Conservation (phyloP, 1,284 basidiomycete species). For the Volvariella volvacea region DNA sequence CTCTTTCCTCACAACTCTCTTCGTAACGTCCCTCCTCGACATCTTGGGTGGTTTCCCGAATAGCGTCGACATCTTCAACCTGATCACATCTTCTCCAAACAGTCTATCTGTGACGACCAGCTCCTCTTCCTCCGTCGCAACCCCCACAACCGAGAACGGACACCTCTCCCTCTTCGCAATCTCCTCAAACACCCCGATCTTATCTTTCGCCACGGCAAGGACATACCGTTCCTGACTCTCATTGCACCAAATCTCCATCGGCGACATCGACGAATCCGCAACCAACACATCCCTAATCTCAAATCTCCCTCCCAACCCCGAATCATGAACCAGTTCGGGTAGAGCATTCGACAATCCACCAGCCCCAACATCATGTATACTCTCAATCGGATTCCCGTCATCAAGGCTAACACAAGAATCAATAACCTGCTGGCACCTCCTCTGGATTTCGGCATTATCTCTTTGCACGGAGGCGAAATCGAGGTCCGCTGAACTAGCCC, state of each 20-base stretch:
- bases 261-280: slow-evolving; percentile 91
- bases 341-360: slow-evolving; percentile 96
- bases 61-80: slow-evolving; percentile 90
- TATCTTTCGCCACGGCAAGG: slow-evolving; percentile 71
- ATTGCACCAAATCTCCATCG: slow-evolving; percentile 99
- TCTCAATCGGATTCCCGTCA: slow-evolving; percentile 80
- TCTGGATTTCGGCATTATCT: slow-evolving; percentile 98
- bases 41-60: slow-evolving; percentile 97
- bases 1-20: slow-evolving; percentile 37
- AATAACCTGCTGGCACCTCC: slow-evolving; percentile 96
- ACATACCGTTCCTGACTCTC: slow-evolving; percentile 99
- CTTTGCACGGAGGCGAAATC: slow-evolving; percentile 98
- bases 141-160: slow-evolving; percentile 88
- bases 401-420: slow-evolving; percentile 78
- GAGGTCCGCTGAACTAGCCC: slow-evolving; percentile 83
- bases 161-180: slow-evolving; percentile 89
- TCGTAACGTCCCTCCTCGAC: slow-evolving; percentile 67
- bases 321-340: slow-evolving; percentile 96
- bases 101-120: slow-evolving; percentile 89
- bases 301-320: slow-evolving; percentile 84
- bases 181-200: slow-evolving; percentile 56
- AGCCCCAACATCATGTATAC: slow-evolving; percentile 97
- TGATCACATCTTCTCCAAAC: slow-evolving; percentile 75
- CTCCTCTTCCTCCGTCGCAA: slow-evolving; percentile 75
- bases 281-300: slow-evolving; percentile 93